Conservation (phyloP, 148 eudicot species). For the Fagopyrum esculentum region DNA sequence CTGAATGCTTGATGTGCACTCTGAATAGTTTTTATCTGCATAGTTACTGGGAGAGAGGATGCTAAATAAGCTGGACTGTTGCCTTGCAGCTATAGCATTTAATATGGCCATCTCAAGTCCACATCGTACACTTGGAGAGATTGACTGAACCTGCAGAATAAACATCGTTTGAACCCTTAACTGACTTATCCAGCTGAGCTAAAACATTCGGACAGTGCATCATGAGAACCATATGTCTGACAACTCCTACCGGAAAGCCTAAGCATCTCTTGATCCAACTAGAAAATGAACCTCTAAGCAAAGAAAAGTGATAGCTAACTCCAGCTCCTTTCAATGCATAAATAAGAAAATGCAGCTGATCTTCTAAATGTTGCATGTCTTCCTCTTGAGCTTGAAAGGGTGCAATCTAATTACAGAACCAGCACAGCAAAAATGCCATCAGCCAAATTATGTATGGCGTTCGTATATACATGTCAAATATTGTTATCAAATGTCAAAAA, state of each 20-base stretch:
- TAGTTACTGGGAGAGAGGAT: slow-evolving; percentile 39
- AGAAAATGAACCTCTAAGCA: slow-evolving; percentile 66
- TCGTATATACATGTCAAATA: background rate
- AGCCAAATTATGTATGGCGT: background rate
- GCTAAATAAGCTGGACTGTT: slow-evolving; percentile 48
- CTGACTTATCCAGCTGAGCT: background rate
- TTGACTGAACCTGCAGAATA: slow-evolving; percentile 56
- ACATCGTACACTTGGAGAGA: slow-evolving; percentile 88
- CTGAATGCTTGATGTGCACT: slow-evolving; percentile 35
- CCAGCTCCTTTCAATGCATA: slow-evolving; percentile 49
- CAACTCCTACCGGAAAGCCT: slow-evolving; percentile 64
- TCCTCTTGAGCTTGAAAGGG: slow-evolving; percentile 73
- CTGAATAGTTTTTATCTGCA: slow-evolving; percentile 21
- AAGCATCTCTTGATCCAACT: slow-evolving; percentile 68
- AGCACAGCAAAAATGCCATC: background rate
- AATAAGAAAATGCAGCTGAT: slow-evolving; percentile 65
- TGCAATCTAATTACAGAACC: slow-evolving; percentile 42
- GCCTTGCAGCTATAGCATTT: slow-evolving; percentile 71
- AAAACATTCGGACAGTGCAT: background rate
- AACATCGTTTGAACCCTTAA: background rate
- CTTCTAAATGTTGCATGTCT: slow-evolving; percentile 65
- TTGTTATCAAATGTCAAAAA: background rate
- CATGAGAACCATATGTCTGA: background rate
- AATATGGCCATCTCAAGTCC: slow-evolving; percentile 95
- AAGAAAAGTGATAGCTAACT: slow-evolving; percentile 40